These are phyloP conservation scores for Daedalea quercina DNA, from an alignment of 768 basidiomycete species.

Conservation along the genomic window DNA sequence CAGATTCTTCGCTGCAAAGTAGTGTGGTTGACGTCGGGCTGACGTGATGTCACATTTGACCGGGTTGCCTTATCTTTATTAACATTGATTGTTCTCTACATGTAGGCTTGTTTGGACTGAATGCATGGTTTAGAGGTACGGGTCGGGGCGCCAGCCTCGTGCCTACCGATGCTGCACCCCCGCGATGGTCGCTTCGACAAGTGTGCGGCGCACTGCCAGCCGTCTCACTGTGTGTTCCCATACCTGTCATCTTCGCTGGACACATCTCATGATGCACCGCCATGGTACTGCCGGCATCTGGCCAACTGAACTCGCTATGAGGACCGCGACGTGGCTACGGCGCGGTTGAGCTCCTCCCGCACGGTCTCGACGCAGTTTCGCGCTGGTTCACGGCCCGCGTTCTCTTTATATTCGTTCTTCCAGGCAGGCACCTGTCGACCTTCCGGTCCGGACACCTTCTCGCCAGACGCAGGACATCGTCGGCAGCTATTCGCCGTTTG, in stretches of 20 bases:
- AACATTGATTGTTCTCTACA: background rate
- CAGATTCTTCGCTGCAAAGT: constrained; percentile 38
- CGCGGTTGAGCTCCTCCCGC: constrained; percentile 4
- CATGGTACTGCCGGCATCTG: background rate
- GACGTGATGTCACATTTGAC: background rate
- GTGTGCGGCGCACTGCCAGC: no score
- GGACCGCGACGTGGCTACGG: background rate
- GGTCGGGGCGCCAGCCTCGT: no score
- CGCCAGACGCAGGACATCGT: constrained; percentile 37
- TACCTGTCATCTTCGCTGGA: no score
- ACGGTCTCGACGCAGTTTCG: constrained; percentile 13
- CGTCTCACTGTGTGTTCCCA: no score
- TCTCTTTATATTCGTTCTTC: constrained; percentile 3
- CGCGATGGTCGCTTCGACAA: no score
- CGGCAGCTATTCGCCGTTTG: constrained; percentile 13
- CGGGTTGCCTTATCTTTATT: background rate
- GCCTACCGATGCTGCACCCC: no score
- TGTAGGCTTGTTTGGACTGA: background rate
- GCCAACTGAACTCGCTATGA: background rate
- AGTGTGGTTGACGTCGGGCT: background rate
- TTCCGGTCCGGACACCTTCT: constrained; percentile 22
- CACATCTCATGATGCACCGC: constrained; percentile 1
- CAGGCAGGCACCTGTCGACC: constrained; percentile 22
- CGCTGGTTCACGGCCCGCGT: constrained; percentile 1
- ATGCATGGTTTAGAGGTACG: no score